These are phyloP conservation scores for Penicillium coffeae DNA, from an alignment of 495 filamentous ascomycete genomes.

Conservation along the genomic window DNA sequence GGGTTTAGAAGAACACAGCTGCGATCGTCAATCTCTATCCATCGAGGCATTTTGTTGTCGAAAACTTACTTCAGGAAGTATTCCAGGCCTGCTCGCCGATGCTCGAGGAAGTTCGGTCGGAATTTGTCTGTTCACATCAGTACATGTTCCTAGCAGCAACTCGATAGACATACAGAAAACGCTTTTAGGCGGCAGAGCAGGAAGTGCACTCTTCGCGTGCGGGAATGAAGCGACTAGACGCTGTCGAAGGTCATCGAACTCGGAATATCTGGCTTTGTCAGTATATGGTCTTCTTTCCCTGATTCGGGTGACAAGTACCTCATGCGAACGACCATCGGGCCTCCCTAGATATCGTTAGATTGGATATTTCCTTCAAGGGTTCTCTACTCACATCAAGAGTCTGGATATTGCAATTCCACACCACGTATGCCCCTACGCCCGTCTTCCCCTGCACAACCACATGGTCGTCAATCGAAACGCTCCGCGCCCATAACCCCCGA, in stretches of 20 bases:
- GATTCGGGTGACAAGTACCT: conserved; percentile 30
- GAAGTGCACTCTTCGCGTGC: conserved; percentile 59
- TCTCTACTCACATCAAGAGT: conserved; percentile 66
- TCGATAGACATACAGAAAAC: conserved; percentile 54
- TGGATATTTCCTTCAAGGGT: no score
- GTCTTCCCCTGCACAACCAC: conserved; percentile 59
- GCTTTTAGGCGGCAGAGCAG: conserved; percentile 65
- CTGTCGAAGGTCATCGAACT: conserved; percentile 62
- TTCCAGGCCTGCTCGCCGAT: conserved; percentile 57
- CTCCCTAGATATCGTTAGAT: no score
- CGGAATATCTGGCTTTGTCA: conserved; percentile 59
- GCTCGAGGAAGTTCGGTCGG: conserved; percentile 64
- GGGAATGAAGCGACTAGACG: conserved; percentile 62
- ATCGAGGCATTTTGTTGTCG: neutral
- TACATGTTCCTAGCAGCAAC: neutral
- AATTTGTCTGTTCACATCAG: conserved; percentile 53
- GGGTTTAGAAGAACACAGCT: conserved; percentile 67
- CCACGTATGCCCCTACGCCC: conserved; percentile 66
- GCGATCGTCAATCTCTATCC: neutral
- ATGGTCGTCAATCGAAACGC: conserved; percentile 64
- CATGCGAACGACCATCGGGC: conserved; percentile 57
- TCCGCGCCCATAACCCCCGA: conserved; percentile 63
- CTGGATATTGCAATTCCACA: conserved; percentile 69
- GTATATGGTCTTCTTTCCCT: neutral
- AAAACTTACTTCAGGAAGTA: conserved; percentile 68